These are phyloP conservation scores for Prototheca wickerhamii DNA, from an alignment of 163 green algal genomes.

Conservation along the genomic window DNA sequence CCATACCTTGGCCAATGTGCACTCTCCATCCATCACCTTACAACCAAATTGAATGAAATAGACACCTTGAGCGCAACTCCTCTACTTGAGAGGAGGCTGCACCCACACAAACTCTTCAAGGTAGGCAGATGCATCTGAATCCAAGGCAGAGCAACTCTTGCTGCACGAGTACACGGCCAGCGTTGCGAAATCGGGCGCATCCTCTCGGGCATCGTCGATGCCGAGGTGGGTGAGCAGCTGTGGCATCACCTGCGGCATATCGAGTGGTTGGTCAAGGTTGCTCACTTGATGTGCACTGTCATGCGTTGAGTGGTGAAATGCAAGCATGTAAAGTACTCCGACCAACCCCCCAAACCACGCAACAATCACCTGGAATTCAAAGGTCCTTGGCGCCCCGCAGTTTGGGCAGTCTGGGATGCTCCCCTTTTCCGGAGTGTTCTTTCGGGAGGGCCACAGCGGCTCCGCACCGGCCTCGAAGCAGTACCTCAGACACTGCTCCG, in stretches of 20 bases:
- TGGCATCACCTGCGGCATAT: constrained; percentile 65
- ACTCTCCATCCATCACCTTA: too few relatives aligned
- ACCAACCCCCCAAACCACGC: too few relatives aligned
- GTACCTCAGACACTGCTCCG: too few relatives aligned
- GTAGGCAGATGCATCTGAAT: not conserved
- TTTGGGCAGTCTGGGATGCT: constrained; percentile 53
- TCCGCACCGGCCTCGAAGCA: constrained; percentile 47
- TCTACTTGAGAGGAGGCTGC: too few relatives aligned
- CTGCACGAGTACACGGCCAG: constrained; percentile 69
- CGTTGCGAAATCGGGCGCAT: constrained; percentile 57
- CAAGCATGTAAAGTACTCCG: too few relatives aligned
- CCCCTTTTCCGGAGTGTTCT: constrained; percentile 14
- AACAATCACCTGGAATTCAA: constrained; percentile 70
- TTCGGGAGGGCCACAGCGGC: constrained; percentile 58
- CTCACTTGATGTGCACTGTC: not conserved
- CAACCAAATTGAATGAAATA: too few relatives aligned
- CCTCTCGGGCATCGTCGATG: constrained; percentile 42
- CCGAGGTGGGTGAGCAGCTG: constrained; percentile 69
- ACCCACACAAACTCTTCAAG: constrained; percentile 1
- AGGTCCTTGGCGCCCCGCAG: constrained; percentile 49
- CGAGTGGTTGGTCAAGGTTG: not conserved
- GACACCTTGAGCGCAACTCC: too few relatives aligned
- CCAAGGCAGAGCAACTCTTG: constrained; percentile 35
- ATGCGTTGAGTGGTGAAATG: not conserved
- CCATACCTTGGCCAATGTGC: too few relatives aligned